Evolutionary conservation across 2,329 filamentous ascomycete genomes (phyloP).

Genomic region (Xylogone sp.): DNA sequence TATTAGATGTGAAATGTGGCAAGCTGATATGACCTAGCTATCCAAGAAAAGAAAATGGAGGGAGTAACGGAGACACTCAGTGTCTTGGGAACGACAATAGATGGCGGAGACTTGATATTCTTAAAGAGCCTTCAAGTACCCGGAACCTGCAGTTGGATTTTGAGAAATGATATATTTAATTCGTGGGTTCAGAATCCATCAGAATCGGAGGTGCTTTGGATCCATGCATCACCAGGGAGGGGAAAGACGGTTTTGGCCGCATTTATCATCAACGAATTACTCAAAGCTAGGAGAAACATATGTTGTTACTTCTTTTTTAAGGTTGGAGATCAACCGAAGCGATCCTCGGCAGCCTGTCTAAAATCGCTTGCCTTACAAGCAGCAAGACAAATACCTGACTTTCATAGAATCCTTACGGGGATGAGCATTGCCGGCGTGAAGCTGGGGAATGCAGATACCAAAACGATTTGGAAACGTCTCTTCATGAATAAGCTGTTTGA

Average conservation of each 20-base stretch:
- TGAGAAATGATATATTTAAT: no score
- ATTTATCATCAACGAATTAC: neutral
- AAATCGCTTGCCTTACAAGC: constrained; percentile 25
- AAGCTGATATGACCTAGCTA: no score
- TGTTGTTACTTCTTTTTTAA: constrained; percentile 28
- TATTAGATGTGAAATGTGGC: no score
- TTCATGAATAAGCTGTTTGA: neutral
- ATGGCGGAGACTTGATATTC: neutral
- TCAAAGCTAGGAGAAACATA: neutral
- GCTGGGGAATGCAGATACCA: neutral
- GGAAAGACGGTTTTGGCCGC: constrained; percentile 3
- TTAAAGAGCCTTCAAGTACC: neutral
- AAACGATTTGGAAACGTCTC: neutral
- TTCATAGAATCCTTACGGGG: constrained; percentile 1
- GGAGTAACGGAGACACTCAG: neutral
- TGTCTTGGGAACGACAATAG: neutral
- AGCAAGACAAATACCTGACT: constrained; percentile 14
- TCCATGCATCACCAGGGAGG: neutral
- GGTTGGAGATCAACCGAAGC: constrained; percentile 20
- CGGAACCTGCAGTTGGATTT: neutral
- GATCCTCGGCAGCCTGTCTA: constrained; percentile 13
- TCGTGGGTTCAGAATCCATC: neutral
- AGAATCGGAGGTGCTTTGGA: constrained; percentile 1
- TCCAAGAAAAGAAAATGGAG: no score
- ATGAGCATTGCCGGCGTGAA: neutral